Evolutionary conservation across 139 green algal species (phyloP), one percentile per base, ranked within the genome.

Genomic region (Dunaliella primolecta): DNA sequence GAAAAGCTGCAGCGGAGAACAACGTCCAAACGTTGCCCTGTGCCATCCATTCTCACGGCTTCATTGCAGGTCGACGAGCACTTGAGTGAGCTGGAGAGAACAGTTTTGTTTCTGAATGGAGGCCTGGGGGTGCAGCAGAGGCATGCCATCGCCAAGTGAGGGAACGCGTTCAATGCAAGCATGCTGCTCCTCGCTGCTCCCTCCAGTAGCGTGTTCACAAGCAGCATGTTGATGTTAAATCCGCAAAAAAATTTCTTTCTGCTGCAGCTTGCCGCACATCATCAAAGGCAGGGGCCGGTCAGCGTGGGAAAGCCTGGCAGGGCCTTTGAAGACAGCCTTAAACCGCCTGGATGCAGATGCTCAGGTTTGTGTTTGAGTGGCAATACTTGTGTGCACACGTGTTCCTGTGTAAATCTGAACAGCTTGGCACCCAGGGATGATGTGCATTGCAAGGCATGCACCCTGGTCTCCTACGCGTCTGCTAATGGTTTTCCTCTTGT

Each of bases 141-240:
- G 7, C 88, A 91, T 86, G 88, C 88, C 25, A 89, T 91, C 35
- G 80, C 81, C 1, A 91, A 91, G 88, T 91, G 37, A 55, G 88
- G n/a, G n/a, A n/a, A n/a, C n/a, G n/a, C n/a, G n/a, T n/a, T n/a
- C n/a, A n/a, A n/a, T n/a, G n/a, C n/a, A n/a, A n/a, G n/a, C n/a
- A n/a, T n/a, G n/a, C n/a, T n/a, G n/a, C n/a, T n/a, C n/a, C n/a
- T n/a, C n/a, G n/a, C n/a, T n/a, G n/a, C n/a, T n/a, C n/a, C n/a
- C n/a, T n/a, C n/a, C n/a, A n/a, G n/a, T n/a, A n/a, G n/a, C n/a
- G n/a, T n/a, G n/a, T n/a, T n/a, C n/a, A n/a, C n/a, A n/a, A n/a
- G n/a, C n/a, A n/a, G n/a, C n/a, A n/a, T n/a, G n/a, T n/a, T n/a
- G n/a, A n/a, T n/a, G n/a, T n/a, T n/a, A n/a, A n/a, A n/a, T n/a